phyloP scores from a whole-genome alignment of 257 asterid species.

The Solanum appendiculatum region DNA sequence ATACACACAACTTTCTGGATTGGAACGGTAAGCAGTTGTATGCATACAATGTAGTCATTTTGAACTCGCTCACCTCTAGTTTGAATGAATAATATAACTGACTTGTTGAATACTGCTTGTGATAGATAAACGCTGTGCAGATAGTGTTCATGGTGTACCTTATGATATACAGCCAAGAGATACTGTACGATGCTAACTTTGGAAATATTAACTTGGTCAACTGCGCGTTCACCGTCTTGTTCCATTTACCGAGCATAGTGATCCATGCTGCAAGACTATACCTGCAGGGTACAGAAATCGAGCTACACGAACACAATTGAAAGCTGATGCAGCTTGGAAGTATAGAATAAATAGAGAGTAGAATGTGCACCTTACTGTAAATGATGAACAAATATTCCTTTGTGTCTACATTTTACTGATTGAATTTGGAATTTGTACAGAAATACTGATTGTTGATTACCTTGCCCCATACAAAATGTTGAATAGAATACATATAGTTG shows the following conservation, averaged over 20 bases:
- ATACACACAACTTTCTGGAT: not conserved
- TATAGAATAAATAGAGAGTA: not conserved
- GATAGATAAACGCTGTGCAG: not conserved
- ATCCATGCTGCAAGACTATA: not conserved
- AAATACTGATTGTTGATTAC: no score
- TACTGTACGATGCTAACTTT: not conserved
- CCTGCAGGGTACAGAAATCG: not conserved
- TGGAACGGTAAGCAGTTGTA: not conserved
- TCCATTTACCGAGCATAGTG: not conserved
- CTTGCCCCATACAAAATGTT: no score
- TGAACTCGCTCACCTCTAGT: not conserved
- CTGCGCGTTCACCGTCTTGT: not conserved
- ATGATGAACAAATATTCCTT: not conserved
- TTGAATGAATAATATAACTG: not conserved
- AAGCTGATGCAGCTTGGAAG: not conserved
- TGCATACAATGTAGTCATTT: not conserved
- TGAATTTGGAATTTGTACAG: not conserved
- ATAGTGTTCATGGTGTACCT: not conserved
- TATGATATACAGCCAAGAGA: not conserved
- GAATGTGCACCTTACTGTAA: not conserved
- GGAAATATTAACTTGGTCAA: not conserved
- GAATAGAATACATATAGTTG: no score
- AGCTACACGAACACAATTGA: not conserved
- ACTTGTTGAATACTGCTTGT: not conserved
- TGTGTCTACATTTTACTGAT: not conserved